Evolutionary conservation across 495 filamentous ascomycete species (phyloP), one percentile per base, ranked within the genome.

Genomic region (Penicillium cinerascens): DNA sequence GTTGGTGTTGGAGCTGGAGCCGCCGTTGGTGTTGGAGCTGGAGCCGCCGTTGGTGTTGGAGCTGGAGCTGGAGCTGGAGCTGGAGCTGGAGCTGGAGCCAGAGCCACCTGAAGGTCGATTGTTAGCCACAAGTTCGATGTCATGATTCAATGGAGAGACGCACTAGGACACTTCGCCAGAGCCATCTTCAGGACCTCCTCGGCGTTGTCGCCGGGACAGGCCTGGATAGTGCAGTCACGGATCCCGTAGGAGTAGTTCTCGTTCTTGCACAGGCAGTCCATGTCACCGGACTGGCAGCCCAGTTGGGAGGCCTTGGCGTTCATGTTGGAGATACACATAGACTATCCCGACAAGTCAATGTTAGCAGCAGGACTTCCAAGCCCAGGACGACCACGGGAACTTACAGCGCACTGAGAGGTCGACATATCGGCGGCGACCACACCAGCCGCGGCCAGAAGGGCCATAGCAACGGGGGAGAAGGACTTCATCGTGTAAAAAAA

Each of bases 291-390:
- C 1, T 52, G 23, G 72, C 90, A 95, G 44, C 81, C 81, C 51
- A 91, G 76, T 7, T 71, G 59, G 10, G 58, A 52, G 47, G 85
- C 83, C 73, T 83, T 75, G 51, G 50, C 68, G 54, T 86, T 71
- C 87, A 93, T 91, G 78, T 87, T 88, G 71, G 53, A 74, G 61
- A 87, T 72, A 64, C 89, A 93, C 57, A 74, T 82, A 73, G 80
- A 71, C 89, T 92, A 55, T 40, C 39, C 11, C 36, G 13, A 15
- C 15, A 22, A 36, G 3, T 1, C 29, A 25, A 45, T 52, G 18
- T 71, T 43, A 60, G 51, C 8, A 11, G 37, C 37, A 1, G 0
- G 6, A 2, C 37, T 16, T 16, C 13, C 44, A 59, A 9, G 9
- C 1, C 6, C 25, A 2, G 16, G 10, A 46, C 0, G 6, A 35